phyloP scores from a whole-genome alignment of 2,329 filamentous ascomycete species.

The Trichoderma afroharzianum region DNA sequence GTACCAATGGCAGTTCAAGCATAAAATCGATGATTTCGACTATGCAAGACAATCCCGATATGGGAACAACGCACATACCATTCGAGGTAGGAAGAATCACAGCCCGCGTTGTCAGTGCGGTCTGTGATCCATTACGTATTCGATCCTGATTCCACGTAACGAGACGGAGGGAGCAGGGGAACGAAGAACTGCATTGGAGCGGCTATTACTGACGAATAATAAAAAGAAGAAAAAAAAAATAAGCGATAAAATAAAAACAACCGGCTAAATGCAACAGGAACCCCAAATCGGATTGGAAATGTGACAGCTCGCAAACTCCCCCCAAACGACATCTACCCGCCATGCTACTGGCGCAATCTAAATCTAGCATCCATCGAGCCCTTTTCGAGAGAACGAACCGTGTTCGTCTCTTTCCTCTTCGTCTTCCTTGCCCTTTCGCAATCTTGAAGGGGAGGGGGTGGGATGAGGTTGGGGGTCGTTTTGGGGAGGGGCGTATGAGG shows the following conservation, averaged over 20 bases:
- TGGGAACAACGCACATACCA: neutral
- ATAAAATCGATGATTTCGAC: neutral
- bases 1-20: neutral
- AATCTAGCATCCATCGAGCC: constrained; percentile 11
- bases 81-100: neutral
- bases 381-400: neutral
- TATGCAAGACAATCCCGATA: neutral
- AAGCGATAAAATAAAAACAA: neutral
- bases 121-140: neutral
- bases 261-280: constrained; percentile 10
- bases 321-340: neutral
- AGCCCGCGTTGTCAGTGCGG: neutral
- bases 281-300: neutral
- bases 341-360: constrained; percentile 13
- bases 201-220: neutral
- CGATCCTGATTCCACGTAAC: neutral
- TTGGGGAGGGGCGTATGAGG: neutral
- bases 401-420: neutral
- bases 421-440: neutral
- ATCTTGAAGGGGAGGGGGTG: neutral
- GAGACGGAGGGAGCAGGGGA: neutral
- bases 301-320: constrained; percentile 3
- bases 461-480: neutral
- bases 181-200: neutral
- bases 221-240: neutral